These are phyloP conservation scores for Blastocystis sp. DNA, from an alignment of 352 stramenopile species.

Conservation along the genomic window DNA sequence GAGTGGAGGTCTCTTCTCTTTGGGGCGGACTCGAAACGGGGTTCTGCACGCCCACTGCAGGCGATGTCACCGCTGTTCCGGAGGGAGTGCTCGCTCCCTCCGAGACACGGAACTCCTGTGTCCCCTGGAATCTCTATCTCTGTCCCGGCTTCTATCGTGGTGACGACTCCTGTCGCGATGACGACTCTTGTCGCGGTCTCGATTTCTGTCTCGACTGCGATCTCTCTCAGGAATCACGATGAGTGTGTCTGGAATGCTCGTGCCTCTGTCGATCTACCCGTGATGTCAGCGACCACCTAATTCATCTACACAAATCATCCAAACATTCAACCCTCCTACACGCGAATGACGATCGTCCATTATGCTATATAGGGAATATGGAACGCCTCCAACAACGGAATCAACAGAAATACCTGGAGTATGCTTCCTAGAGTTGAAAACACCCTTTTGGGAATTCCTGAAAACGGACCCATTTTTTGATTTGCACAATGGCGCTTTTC, in stretches of 20 bases:
- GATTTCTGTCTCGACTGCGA: not conserved
- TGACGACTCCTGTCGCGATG: constrained; percentile 11
- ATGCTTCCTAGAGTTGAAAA: constrained; percentile 10
- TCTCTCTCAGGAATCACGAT: not conserved
- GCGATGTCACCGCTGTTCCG: too few species aligned
- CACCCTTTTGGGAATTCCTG: not conserved
- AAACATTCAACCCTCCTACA: constrained; percentile 14
- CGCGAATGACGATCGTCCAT: constrained; percentile 38
- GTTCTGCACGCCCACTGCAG: too few species aligned
- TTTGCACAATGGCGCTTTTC: not conserved
- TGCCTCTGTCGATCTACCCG: constrained; percentile 14
- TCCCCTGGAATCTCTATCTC: not conserved
- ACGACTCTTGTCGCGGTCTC: not conserved
- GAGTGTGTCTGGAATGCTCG: not conserved
- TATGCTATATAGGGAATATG: not conserved
- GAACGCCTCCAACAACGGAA: constrained; percentile 4
- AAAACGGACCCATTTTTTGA: constrained; percentile 2
- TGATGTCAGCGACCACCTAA: not conserved
- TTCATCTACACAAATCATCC: constrained; percentile 10
- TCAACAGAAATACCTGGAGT: not conserved
- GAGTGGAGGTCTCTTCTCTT: not conserved
- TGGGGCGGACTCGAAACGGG: too few species aligned
- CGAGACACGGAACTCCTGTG: not conserved
- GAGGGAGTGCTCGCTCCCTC: too few species aligned
- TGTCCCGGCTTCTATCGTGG: not conserved